These are phyloP conservation scores for Aspergillus niger DNA, from an alignment of 2,329 filamentous ascomycete genomes.

Conservation along the genomic window DNA sequence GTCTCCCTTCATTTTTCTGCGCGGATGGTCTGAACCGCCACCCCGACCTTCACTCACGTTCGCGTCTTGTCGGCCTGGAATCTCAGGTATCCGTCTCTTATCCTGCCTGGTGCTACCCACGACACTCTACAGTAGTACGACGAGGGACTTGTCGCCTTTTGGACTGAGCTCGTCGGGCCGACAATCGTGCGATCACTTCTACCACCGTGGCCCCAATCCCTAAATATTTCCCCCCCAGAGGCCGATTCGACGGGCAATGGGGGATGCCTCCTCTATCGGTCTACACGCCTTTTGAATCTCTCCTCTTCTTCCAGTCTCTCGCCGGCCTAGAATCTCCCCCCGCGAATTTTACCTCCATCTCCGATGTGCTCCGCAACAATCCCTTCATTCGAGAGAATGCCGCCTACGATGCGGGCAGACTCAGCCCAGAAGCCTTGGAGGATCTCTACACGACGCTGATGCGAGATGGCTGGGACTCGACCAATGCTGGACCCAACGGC, in stretches of 20 bases:
- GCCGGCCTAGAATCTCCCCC: constrained; percentile 66
- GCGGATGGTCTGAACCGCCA: constrained; percentile 25
- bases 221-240: constrained; percentile 35
- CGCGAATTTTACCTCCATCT: constrained; percentile 69
- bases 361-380: constrained; percentile 73
- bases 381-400: constrained; percentile 69
- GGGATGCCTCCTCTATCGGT: constrained; percentile 63
- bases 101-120: constrained; percentile 12
- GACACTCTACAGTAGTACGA: constrained; percentile 5
- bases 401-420: constrained; percentile 70
- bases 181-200: constrained; percentile 15
- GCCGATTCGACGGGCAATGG: constrained; percentile 45
- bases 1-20: constrained; percentile 23
- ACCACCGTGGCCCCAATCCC: constrained; percentile 43
- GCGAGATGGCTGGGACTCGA: constrained; percentile 67
- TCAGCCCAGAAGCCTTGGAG: constrained; percentile 76
- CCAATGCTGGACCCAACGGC: constrained; percentile 30
- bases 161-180: constrained; percentile 12
- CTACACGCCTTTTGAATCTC: constrained; percentile 83
- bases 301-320: constrained; percentile 81
- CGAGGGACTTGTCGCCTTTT: constrained; percentile 5
- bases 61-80: constrained; percentile 1
- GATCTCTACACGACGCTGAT: constrained; percentile 76
- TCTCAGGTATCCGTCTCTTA: constrained; percentile 1
- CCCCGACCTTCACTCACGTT: constrained; percentile 15